A percentile compares a stretch with the other conserved stretches of the same genome.
These are phyloP conservation scores for Pythium volutum DNA, from an alignment of 352 stramenopile species.

Conservation along the genomic window DNA sequence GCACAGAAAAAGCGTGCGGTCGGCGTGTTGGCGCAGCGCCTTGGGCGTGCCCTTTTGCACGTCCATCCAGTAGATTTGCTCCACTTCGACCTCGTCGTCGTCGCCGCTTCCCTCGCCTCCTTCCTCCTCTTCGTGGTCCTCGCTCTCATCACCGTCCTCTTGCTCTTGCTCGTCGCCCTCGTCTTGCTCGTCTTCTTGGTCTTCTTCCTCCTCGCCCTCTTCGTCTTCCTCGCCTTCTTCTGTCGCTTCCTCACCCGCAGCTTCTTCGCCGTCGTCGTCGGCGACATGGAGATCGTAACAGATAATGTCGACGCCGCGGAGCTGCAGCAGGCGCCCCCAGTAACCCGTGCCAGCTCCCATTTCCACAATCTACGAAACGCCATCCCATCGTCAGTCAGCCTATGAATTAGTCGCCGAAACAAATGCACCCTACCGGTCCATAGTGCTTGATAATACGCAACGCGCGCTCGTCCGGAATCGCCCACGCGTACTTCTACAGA, in stretches of 20 bases:
- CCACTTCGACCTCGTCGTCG: conserved; percentile 70
- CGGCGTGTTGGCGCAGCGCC: conserved; percentile 68
- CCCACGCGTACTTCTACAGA: conserved; percentile 89
- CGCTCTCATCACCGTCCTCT: conserved; percentile 47
- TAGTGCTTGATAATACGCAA: conserved; percentile 92
- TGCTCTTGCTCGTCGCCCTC: conserved; percentile 14
- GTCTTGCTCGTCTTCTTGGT: conserved; percentile 24
- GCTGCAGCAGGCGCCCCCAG: conserved; percentile 79
- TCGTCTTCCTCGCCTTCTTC: conserved; percentile 31
- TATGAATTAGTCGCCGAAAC: not conserved
- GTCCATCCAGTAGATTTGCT: conserved; percentile 87
- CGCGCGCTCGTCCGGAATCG: conserved; percentile 85
- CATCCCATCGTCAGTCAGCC: not conserved
- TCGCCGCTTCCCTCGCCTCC: conserved; percentile 30
- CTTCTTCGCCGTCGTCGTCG: conserved; percentile 34
- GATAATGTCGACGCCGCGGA: conserved; percentile 80
- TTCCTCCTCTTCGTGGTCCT: conserved; percentile 36
- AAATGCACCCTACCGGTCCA: conserved; percentile 44
- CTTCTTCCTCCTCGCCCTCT: conserved; percentile 24
- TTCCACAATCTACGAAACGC: conserved; percentile 64
- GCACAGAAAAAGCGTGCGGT: conserved; percentile 90
- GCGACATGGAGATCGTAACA: conserved; percentile 85
- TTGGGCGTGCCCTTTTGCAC: conserved; percentile 69
- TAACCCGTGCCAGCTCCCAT: conserved; percentile 90
- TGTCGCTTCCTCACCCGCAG: conserved; percentile 28